Evolutionary conservation across 2,329 filamentous ascomycete species (phyloP), one percentile per base, ranked within the genome.

Genomic region (Sarocladium oryzae): DNA sequence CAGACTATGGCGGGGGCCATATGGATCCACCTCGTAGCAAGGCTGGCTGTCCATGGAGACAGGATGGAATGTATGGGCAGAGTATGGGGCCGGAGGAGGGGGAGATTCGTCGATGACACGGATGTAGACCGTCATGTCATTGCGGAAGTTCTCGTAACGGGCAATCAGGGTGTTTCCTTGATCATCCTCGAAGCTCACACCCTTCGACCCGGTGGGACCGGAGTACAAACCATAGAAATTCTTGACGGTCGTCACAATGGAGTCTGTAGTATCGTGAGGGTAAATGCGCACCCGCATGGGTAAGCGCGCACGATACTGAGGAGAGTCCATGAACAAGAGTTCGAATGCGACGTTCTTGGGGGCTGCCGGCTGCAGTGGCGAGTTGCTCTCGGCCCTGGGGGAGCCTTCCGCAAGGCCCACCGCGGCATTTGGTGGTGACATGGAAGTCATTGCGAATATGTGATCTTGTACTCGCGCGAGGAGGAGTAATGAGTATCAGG

Each of bases 201-300:
- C 91, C 65, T 85, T 85, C 59, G 82, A 82, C 59, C 82, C 79
- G 56, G 71, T 71, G 32, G 77, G 75, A 55, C 81, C 84, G 57
- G 92, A 88, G 67, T 96, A 96, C 58, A 99, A 79, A 55, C 93
- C 93, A 66, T 96, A 97, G 73, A 97, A 97, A 75, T 96, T 97
- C 79, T 96, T 97, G 64, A 97, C 92, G 1, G 93, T 97, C 13
- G 90, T 93, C 57, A 97, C 89, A 71, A 99, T 99, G 32, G 91
- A 96, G 66, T 97, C 92, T 20, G 92, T 97, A 50, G 89, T 91
- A 74, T 99, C 93, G 69, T 97, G 91, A 43, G 89, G 89, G 63
- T 86, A 96, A 60, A 99, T 96, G 63, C 95, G 88, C 51, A 92
- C 87, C 62, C 87, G 78, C 81, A 92, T 85, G n/a, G 88, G 87